phyloP scores from a whole-genome alignment of 495 filamentous ascomycete genomes.

The Lasiosphaeria ovina region DNA sequence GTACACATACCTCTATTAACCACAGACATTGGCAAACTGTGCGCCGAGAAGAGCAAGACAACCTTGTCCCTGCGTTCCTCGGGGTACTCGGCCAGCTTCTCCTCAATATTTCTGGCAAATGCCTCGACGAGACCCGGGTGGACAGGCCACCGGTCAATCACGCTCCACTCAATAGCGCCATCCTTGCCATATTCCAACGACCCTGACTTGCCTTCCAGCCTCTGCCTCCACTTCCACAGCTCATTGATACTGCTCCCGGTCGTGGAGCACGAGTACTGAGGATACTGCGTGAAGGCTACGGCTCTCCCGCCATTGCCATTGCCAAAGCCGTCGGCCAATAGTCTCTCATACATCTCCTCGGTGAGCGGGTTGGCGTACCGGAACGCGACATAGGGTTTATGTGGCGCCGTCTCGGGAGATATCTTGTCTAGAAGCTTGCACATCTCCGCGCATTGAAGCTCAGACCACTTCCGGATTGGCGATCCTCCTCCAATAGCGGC shows the following conservation, averaged over 20 bases:
- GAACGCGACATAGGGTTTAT: conserved; percentile 99
- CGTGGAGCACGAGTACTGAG: conserved; percentile 98
- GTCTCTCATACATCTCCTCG: conserved; percentile 79
- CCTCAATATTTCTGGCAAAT: conserved; percentile 86
- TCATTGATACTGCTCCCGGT: conserved; percentile 96
- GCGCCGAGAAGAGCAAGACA: conserved; percentile 89
- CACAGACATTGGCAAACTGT: conserved; percentile 94
- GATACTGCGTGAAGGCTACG: conserved; percentile 97
- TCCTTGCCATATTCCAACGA: conserved; percentile 41
- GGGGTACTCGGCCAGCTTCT: conserved; percentile 76
- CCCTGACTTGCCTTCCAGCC: conserved; percentile 73
- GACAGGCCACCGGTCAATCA: conserved; percentile 95
- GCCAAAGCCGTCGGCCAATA: conserved; percentile 87
- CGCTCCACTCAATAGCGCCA: conserved; percentile 89
- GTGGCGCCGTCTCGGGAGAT: conserved; percentile 89
- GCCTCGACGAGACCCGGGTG: conserved; percentile 89
- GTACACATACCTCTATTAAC: conserved; percentile 71
- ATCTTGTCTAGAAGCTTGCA: conserved; percentile 91
- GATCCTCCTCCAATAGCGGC: conserved; percentile 93
- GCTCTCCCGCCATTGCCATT: conserved; percentile 82
- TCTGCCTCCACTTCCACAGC: conserved; percentile 91
- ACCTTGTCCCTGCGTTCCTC: conserved; percentile 72
- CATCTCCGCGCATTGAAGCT: conserved; percentile 88
- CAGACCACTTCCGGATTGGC: conserved; percentile 96
- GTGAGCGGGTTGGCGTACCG: conserved; percentile 93